These are phyloP conservation scores for Porphyra umbilicalis DNA, from an alignment of 31 red algal genomes.

Conservation along the genomic window DNA sequence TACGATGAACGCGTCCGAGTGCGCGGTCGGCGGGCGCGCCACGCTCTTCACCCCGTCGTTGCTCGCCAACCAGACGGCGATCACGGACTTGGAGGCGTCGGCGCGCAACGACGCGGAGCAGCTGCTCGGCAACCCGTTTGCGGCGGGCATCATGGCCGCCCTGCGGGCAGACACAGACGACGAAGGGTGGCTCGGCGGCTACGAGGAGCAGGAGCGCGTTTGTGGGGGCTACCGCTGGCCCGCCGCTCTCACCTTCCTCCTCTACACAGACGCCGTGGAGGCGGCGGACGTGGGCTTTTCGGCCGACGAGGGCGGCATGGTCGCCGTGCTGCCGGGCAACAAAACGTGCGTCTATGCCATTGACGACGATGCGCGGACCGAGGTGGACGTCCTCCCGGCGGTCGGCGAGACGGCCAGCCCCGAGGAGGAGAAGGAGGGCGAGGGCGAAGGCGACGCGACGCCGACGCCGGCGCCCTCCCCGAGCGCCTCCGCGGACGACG, in stretches of 20 bases:
- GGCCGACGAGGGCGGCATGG: background rate
- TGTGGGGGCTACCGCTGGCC: constrained; percentile 1
- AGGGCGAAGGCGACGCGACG: background rate
- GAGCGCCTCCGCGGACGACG: background rate
- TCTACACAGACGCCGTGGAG: background rate
- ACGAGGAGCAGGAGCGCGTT: background rate
- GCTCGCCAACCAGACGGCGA: background rate
- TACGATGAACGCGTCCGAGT: background rate
- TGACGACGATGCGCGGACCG: background rate
- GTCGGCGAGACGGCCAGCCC: background rate
- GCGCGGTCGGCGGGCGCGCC: background rate
- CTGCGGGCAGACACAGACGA: background rate
- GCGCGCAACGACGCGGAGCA: background rate
- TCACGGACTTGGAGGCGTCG: background rate
- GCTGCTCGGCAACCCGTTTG: background rate
- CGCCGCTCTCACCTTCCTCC: background rate
- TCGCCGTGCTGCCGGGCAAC: background rate
- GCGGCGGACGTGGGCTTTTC: background rate
- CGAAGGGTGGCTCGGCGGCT: background rate
- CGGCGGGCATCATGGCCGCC: background rate
- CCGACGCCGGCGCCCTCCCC: background rate
- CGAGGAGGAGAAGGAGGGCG: background rate
- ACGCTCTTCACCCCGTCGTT: background rate
- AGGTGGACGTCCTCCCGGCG: background rate
- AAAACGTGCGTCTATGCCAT: background rate